phyloP scores from a whole-genome alignment of 2,329 filamentous ascomycete species.

The Cytospora mali region DNA sequence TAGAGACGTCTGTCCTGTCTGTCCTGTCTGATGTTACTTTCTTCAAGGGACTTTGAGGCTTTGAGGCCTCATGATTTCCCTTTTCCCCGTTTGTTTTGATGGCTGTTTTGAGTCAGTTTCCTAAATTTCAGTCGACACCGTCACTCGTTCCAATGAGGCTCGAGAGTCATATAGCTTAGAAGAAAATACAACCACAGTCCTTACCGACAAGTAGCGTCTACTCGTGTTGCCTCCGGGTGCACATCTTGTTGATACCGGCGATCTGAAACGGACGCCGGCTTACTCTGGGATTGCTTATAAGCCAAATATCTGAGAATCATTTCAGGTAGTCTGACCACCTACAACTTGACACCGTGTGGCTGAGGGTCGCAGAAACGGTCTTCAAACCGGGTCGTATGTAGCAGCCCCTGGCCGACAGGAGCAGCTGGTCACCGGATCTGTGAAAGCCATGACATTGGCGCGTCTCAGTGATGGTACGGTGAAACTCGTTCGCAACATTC shows the following conservation, averaged over 20 bases:
- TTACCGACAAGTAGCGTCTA: conserved; percentile 10
- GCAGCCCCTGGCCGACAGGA: not conserved
- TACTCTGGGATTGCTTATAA: too few species aligned
- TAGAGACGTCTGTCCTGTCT: too few species aligned
- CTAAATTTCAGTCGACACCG: not conserved
- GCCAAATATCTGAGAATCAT: too few species aligned
- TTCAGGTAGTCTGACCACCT: not conserved
- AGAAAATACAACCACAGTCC: conserved; percentile 29
- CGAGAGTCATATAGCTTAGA: not conserved
- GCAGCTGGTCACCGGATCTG: not conserved
- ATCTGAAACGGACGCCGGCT: too few species aligned
- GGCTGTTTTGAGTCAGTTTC: not conserved
- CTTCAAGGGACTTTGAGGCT: not conserved
- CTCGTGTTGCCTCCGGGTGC: not conserved
- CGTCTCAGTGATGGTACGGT: too few species aligned
- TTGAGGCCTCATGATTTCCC: not conserved
- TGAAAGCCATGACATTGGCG: too few species aligned
- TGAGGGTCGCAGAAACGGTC: not conserved
- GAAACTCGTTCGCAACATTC: too few species aligned
- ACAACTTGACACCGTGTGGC: not conserved
- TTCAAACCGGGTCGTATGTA: not conserved
- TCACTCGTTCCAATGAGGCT: not conserved
- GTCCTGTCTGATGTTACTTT: too few species aligned
- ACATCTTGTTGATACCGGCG: too few species aligned
- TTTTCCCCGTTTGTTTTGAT: not conserved